phyloP scores from a whole-genome alignment of 2,329 filamentous ascomycete genomes.

The Aspergillus fumigatus region DNA sequence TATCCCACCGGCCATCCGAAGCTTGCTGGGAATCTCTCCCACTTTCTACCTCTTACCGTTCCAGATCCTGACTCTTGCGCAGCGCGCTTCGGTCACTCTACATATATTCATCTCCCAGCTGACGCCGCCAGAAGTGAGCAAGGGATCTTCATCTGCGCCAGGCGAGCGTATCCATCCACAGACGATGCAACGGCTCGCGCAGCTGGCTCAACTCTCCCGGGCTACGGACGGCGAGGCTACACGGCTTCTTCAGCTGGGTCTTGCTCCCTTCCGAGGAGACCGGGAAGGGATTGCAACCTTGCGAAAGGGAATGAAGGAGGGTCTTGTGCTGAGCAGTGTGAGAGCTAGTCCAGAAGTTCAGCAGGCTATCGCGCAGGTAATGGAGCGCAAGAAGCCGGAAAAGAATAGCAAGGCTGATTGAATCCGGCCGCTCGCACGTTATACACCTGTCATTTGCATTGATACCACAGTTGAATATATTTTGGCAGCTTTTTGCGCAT shows the following conservation, averaged over 20 bases:
- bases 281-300: slow-evolving; percentile 59
- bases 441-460: not conserved
- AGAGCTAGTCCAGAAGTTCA: slow-evolving; percentile 74
- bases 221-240: slow-evolving; percentile 65
- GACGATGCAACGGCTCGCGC: slow-evolving; percentile 60
- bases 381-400: slow-evolving; percentile 54
- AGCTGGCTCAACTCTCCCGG: slow-evolving; percentile 58
- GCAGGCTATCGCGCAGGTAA: slow-evolving; percentile 66
- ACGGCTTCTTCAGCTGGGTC: slow-evolving; percentile 69
- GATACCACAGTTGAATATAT: not conserved
- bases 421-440: not conserved
- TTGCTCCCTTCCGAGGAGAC: slow-evolving; percentile 76
- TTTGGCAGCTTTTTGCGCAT: not conserved
- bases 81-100: slow-evolving; percentile 70
- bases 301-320: slow-evolving; percentile 72
- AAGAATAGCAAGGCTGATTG: slow-evolving; percentile 16
- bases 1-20: slow-evolving; percentile 27
- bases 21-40: slow-evolving; percentile 36
- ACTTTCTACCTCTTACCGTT: slow-evolving; percentile 65
- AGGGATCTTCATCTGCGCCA: slow-evolving; percentile 29
- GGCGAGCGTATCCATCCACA: slow-evolving; percentile 38
- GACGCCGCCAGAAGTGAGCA: slow-evolving; percentile 58
- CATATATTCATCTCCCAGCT: slow-evolving; percentile 82
- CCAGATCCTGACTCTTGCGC: slow-evolving; percentile 70
- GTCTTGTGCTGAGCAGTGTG: slow-evolving; percentile 82